A percentile compares a stretch with the other conserved stretches of the same genome.
Evolutionary conservation across 2,329 filamentous ascomycete species (phyloP).

Genomic region (Calycina herbarum): DNA sequence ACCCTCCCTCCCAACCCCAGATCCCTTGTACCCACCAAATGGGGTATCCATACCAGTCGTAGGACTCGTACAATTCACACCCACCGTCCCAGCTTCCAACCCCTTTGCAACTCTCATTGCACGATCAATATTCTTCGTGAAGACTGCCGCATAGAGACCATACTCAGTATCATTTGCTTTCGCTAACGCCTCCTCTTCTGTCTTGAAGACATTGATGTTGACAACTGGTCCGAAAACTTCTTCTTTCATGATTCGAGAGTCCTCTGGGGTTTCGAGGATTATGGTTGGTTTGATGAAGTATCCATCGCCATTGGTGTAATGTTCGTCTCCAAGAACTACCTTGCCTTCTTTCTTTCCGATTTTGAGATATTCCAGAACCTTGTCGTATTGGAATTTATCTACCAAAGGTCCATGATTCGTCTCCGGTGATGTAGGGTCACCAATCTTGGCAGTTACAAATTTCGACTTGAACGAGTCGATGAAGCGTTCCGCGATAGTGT

Average conservation of each 20-base stretch:
- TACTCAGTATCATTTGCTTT: slow-evolving; percentile 63
- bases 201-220: slow-evolving; percentile 67
- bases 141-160: slow-evolving; percentile 58
- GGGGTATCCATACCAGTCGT: slow-evolving; percentile 26
- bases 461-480: slow-evolving; percentile 60
- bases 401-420: slow-evolving; percentile 74
- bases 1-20: slow-evolving; percentile 30
- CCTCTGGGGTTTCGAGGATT: slow-evolving; percentile 50
- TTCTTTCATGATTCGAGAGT: slow-evolving; percentile 53
- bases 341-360: slow-evolving; percentile 51
- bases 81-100: slow-evolving; percentile 51
- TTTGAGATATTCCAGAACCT: slow-evolving; percentile 48
- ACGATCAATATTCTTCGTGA: slow-evolving; percentile 59
- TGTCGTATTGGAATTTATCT: slow-evolving; percentile 66
- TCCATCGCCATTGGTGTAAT: slow-evolving; percentile 43
- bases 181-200: slow-evolving; percentile 62
- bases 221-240: slow-evolving; percentile 72
- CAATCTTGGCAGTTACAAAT: slow-evolving; percentile 60
- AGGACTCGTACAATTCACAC: slow-evolving; percentile 37
- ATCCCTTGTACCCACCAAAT: slow-evolving; percentile 33
- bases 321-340: slow-evolving; percentile 54
- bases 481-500: slow-evolving; percentile 59
- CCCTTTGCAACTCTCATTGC: slow-evolving; percentile 47
- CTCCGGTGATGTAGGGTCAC: slow-evolving; percentile 63
- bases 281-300: slow-evolving; percentile 59